phyloP scores from a whole-genome alignment of 139 green algal genomes.

The Asterochloris sp. region DNA sequence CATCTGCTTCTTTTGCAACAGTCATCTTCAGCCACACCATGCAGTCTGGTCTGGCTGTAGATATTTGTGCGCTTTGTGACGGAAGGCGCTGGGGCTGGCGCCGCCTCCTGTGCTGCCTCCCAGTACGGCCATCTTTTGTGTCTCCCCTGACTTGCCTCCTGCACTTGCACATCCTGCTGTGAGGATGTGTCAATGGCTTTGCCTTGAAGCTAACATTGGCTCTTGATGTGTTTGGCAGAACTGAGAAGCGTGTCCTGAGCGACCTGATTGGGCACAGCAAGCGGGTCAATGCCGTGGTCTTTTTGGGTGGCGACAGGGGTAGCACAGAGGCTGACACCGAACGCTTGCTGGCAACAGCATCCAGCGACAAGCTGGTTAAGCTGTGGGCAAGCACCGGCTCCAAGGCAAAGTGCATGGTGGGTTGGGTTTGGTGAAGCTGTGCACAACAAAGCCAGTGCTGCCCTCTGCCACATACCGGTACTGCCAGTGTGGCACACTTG shows the following conservation, averaged over 20 bases:
- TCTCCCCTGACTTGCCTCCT: no score
- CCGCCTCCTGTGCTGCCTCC: neutral
- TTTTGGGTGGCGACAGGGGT: slow-evolving; percentile 19
- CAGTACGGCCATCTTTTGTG: neutral
- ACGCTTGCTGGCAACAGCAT: slow-evolving; percentile 62
- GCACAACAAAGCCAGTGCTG: no score
- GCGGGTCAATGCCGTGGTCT: slow-evolving; percentile 59
- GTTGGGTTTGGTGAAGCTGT: no score
- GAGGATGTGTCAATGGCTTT: neutral
- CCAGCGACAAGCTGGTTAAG: slow-evolving; percentile 76
- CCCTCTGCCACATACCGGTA: no score
- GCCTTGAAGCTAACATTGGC: neutral
- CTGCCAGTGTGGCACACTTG: no score
- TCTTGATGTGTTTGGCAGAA: neutral
- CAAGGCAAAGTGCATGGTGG: no score
- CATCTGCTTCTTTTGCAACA: no score
- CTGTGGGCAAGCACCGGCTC: slow-evolving; percentile 51
- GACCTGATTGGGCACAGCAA: slow-evolving; percentile 83
- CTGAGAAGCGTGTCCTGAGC: slow-evolving; percentile 36
- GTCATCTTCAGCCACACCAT: no score
- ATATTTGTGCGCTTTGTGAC: neutral
- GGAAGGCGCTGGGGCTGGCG: neutral
- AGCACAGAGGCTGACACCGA: no score
- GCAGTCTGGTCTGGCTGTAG: neutral
- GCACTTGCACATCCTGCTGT: no score